A percentile compares a stretch with the other conserved stretches of the same genome.
Evolutionary conservation across 768 basidiomycete species (phyloP).

Genomic region (Terana coerulea): DNA sequence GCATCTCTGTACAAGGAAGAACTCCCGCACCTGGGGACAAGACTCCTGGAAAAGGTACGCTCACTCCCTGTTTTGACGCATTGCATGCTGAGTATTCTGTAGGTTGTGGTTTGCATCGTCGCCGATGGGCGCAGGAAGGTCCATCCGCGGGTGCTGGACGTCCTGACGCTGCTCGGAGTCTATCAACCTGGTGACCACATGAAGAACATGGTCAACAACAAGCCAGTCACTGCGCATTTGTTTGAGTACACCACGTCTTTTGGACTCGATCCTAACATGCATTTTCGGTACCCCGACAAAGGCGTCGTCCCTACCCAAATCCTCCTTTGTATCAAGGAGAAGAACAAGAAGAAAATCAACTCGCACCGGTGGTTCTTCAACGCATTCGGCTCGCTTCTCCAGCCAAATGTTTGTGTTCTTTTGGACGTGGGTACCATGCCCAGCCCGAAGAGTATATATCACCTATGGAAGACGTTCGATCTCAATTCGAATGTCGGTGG

Average conservation of each 20-base stretch:
- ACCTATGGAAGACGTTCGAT: conserved; percentile 94
- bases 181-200: conserved; percentile 72
- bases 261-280: conserved; percentile 71
- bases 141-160: conserved; percentile 82
- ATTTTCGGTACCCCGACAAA: conserved; percentile 87
- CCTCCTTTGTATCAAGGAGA: conserved; percentile 88
- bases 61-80: neutral
- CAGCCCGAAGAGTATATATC: conserved; percentile 83
- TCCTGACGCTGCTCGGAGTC: conserved; percentile 87
- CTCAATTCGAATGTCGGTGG: conserved; percentile 90
- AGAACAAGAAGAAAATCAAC: conserved; percentile 96
- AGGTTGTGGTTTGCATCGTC: conserved; percentile 92
- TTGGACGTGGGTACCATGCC: conserved; percentile 95
- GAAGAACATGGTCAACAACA: conserved; percentile 65
- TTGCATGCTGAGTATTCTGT: neutral
- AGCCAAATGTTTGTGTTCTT: conserved; percentile 89
- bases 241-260: conserved; percentile 89
- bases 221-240: conserved; percentile 67
- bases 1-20: conserved; percentile 79
- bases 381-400: conserved; percentile 79
- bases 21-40: conserved; percentile 92
- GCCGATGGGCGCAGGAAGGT: conserved; percentile 83
- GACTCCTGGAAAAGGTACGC: conserved; percentile 98
- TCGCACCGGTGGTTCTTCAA: conserved; percentile 98
- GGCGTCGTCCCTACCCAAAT: conserved; percentile 95